Base-by-base conservation (phyloP, 495 filamentous ascomycete genomes). In the Penicillium daleae region DNA sequence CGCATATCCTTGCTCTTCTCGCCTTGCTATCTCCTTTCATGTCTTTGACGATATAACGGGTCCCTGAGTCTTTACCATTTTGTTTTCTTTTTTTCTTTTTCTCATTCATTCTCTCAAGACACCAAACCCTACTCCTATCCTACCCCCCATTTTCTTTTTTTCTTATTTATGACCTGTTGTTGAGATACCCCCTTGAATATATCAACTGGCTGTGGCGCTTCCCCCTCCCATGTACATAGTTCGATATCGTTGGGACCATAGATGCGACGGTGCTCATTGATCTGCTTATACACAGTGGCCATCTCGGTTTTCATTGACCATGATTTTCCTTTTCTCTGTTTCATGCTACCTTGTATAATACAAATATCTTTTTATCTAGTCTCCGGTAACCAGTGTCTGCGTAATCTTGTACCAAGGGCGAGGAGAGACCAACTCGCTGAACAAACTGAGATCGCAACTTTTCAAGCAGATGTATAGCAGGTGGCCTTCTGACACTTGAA, bases 161-260 rank as follows among this genome's bases (percentile, higher is more conserved):
- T 37, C 13, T 17, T 35, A 21, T 54, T 54, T 64, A 65, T 65
- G 61, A 69, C 61, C 62, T 68, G 56, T 61, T 60, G 55, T 67
- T 72, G 63, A 73, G 66, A 69, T 72, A 69, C 76, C 76, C 76
- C 76, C 69, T 67, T 74, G 71, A 72, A 78, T 74, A 79, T 71
- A 75, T 71, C 71, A 68, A 70, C 68, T 72, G 63, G 64, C 70
- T 66, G 61, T 74, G 66, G 71, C 71, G 66, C 67, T 62, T 56
- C 68, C 56, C 53, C 67, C 60, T 65, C 66, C 66, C 66, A 67
- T 78, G 74, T 80, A 80, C 71, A 80, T 80, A 80, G 68, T 71
- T 67, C 59, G 60, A 69, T 67, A 66, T 71, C 63, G 53, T 65
- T 65, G 61, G 62, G 68, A 64, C 46, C 56, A 76, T 74, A 77